Evolutionary conservation across 1,284 basidiomycete genomes (phyloP).

Genomic region (Schizophyllum commune): DNA sequence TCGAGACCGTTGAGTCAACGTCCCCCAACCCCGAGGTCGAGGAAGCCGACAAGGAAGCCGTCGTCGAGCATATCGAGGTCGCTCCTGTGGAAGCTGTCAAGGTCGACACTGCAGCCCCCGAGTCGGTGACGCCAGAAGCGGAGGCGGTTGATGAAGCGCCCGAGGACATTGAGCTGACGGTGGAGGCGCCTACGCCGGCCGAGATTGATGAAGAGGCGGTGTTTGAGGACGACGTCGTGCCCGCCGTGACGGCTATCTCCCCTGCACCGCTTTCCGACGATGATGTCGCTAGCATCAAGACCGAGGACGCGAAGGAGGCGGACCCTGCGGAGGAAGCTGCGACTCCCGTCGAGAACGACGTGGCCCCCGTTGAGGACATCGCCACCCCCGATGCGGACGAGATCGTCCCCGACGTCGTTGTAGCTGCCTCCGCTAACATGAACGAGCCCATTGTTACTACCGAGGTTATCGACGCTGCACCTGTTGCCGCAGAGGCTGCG

Average conservation of each 20-base stretch:
- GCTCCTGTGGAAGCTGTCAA: not conserved
- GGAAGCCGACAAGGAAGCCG: not conserved
- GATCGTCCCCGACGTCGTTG: not conserved
- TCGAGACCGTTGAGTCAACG: not conserved
- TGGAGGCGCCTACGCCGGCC: not conserved
- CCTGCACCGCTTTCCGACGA: no score
- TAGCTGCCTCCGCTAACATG: not conserved
- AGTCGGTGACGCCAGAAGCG: not conserved
- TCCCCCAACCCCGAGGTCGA: not conserved
- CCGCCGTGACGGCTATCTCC: not conserved
- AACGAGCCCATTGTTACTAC: not conserved
- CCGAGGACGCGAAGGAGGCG: not conserved
- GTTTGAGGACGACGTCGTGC: not conserved
- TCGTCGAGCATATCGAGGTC: not conserved
- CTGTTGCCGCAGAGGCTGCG: not conserved
- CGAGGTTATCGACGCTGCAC: not conserved
- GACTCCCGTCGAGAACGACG: not conserved
- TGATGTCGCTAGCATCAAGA: no score
- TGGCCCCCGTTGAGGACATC: not conserved
- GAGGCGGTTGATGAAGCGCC: not conserved
- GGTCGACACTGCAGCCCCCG: not conserved
- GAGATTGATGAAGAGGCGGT: not conserved
- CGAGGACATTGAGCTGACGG: not conserved
- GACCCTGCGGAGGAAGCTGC: not conserved
- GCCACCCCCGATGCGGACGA: not conserved